Base-by-base conservation (phyloP, 345 rosid genomes). In the Lepidium sativum region DNA sequence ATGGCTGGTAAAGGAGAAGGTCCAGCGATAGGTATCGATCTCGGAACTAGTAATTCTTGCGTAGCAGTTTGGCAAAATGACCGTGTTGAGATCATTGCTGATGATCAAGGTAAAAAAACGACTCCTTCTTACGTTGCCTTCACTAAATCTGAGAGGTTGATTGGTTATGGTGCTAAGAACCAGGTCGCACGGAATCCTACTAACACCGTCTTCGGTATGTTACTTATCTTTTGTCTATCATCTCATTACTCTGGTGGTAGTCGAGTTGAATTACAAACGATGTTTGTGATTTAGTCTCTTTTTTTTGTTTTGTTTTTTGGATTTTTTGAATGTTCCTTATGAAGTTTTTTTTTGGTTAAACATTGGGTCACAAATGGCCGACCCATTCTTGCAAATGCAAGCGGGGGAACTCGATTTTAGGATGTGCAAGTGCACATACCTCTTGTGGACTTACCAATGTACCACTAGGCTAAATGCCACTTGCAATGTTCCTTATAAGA, bases 131-230 rank as follows among this genome's bases (percentile, higher is more conserved):
- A 6, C 1, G 49, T 44, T 0, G 49, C 49, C 8, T 44, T 44
- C 49, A 44, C 25, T 12, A 27, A 44, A 13, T 44, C 13, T 5
- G 27, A 44, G 49, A 5, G 49, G 49, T 44, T 44, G 25, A 18
- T 44, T 1, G 4, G 44, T 62, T 34, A 78, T 10, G 81, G 77
- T 0, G 79, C 81, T 8, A 77, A 77, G 75, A 80, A 75, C 44
- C 81, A 79, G 11, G 83, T 76, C 10, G 79, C 81, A 14, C 68
- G 71, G 78, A 77, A 79, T 60, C 85, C 83, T 0, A 23, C 67
- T 3, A 75, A 78, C 77, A 78, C 84, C 1, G 77, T 80, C 3
- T 76, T 73, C 33, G 83, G 83, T 83, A 69, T 54, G 84, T 44
- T 16, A 18, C 47, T 2, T 34, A 20, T 18, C 15, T 21, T 7